Percentiles rank a stretch among this genome's conserved stretches.
phyloP scores from a whole-genome alignment of 1,284 basidiomycete species.

The Boletus mariae region DNA sequence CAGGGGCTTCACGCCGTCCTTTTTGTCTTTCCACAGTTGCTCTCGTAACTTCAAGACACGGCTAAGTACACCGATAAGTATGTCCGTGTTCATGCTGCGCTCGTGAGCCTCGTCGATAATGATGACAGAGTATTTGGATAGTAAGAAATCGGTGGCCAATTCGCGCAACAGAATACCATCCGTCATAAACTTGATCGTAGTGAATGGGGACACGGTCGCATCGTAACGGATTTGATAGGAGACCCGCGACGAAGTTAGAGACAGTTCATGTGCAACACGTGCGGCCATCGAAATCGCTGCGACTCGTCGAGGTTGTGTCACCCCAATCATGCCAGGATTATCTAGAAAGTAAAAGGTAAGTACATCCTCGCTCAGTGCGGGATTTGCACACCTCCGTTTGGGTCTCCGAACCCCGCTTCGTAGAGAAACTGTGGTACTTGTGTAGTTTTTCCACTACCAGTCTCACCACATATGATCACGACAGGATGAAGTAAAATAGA shows the following conservation, averaged over 20 bases:
- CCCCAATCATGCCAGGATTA: constrained; percentile 96
- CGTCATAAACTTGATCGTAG: constrained; percentile 99
- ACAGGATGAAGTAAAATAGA: constrained; percentile 86
- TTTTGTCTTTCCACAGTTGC: constrained; percentile 79
- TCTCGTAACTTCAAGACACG: constrained; percentile 88
- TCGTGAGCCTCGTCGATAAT: constrained; percentile 99
- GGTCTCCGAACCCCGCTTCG: constrained; percentile 92
- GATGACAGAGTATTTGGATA: constrained; percentile 89
- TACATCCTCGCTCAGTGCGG: not conserved
- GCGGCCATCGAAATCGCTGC: constrained; percentile 95
- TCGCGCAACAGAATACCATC: constrained; percentile 96
- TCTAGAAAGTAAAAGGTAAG: constrained; percentile 44
- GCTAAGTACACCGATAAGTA: constrained; percentile 93
- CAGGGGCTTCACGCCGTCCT: constrained; percentile 60
- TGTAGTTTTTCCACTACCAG: constrained; percentile 98
- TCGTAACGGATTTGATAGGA: constrained; percentile 99
- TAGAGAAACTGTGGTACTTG: constrained; percentile 97
- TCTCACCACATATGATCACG: constrained; percentile 93
- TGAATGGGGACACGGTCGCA: constrained; percentile 84
- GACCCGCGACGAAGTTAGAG: constrained; percentile 74
- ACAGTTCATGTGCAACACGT: constrained; percentile 88
- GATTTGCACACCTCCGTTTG: constrained; percentile 63
- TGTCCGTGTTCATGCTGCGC: constrained; percentile 96
- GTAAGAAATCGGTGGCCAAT: constrained; percentile 85
- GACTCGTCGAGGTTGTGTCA: constrained; percentile 96